Evolutionary conservation across 352 stramenopile species (phyloP), one percentile per base, ranked within the genome.

Genomic region (Aphanomyces invadans): DNA sequence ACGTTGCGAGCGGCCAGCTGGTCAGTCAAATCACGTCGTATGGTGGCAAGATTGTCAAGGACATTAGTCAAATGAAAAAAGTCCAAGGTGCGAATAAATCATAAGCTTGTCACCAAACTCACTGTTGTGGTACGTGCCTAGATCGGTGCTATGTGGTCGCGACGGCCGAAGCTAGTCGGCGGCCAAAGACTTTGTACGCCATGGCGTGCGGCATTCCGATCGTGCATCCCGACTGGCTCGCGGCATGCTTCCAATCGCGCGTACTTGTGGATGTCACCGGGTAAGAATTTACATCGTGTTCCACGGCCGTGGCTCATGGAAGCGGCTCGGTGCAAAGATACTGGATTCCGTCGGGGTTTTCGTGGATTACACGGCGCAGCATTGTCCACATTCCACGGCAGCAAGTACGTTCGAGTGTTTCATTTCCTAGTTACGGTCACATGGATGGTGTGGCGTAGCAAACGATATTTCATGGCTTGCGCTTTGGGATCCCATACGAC

Each of bases 121-220:
- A 17, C 9, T n/a, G n/a, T n/a, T n/a, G n/a, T n/a, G 36, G 15
- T 15, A 42, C 36, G 49, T 12, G n/a, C 7, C 3, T 62, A 64
- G 55, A 64, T 23, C 23, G 28, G 36, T 64, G 55, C 55, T 64
- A 38, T 28, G 62, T 69, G 19, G 89, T 93, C 21, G 80, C 82
- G 11, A 93, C 81, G 0, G 76, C 82, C 2, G 74, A 88, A 19
- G 83, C 82, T 5, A 91, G 81, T 79, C 78, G 85, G 19, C 90
- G 90, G 28, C 75, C 79, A 39, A 93, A 93, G 74, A 89, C 90
- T 69, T 84, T 89, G 72, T 79, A 83, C 64, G 85, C 85, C 4
- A 54, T 93, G 55, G 80, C 80, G n/a, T 88, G 77, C 64, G 81
- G 82, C n/a, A 88, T 93, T 19, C 81, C 85, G 15, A 80, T 93